phyloP scores from a whole-genome alignment of 352 stramenopile species.

The Phytophthora tentaculata region DNA sequence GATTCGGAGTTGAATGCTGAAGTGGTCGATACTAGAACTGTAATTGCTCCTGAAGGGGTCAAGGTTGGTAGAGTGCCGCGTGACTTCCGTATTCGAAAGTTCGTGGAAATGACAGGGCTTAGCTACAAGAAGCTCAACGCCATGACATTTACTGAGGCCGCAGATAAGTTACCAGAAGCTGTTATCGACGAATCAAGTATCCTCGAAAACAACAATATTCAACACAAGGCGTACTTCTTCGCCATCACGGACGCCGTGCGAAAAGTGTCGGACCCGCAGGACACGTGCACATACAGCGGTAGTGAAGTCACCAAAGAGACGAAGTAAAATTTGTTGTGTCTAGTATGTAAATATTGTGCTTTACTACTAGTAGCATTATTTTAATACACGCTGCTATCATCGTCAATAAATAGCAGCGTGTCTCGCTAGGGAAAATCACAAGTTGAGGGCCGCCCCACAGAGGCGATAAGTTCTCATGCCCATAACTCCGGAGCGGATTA shows the following conservation, averaged over 20 bases:
- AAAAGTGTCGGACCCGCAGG: neutral
- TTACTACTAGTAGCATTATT: no score
- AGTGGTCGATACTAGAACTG: slow-evolving; percentile 43
- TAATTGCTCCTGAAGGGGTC: slow-evolving; percentile 24
- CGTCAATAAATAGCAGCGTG: no score
- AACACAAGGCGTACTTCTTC: neutral
- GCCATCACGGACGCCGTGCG: neutral
- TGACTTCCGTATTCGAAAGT: slow-evolving; percentile 60
- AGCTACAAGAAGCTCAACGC: slow-evolving; percentile 41
- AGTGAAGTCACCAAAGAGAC: neutral
- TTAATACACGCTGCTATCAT: no score
- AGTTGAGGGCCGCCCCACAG: no score
- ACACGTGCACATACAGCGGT: neutral
- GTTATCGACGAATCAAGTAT: slow-evolving; percentile 26
- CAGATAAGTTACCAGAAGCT: slow-evolving; percentile 18
- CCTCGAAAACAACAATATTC: slow-evolving; percentile 14
- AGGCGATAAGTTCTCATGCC: no score
- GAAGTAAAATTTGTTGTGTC: no score
- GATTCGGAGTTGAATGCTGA: slow-evolving; percentile 57
- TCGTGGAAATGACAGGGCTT: slow-evolving; percentile 53
- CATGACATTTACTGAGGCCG: slow-evolving; percentile 50
- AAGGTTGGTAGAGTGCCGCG: slow-evolving; percentile 40
- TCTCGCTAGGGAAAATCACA: no score
- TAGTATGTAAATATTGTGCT: no score
- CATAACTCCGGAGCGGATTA: no score